A percentile compares a stretch with the other conserved stretches of the same genome.
These are phyloP conservation scores for Pythium plurisporium DNA, from an alignment of 352 stramenopile genomes.

Conservation along the genomic window DNA sequence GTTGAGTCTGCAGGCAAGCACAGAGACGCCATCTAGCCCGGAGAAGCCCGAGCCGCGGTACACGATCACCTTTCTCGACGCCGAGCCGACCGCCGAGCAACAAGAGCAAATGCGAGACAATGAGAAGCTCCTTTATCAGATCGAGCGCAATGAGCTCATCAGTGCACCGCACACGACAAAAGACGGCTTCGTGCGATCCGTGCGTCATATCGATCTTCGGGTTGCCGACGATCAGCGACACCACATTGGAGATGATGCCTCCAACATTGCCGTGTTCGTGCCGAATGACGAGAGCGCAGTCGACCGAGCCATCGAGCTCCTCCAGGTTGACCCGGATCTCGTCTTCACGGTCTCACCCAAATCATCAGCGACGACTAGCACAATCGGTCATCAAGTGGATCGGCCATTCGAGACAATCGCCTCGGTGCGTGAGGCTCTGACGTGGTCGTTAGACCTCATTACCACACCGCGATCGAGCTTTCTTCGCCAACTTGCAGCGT, in stretches of 20 bases:
- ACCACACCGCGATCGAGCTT: conserved; percentile 59
- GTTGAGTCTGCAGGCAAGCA: conserved; percentile 39
- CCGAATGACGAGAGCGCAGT: conserved; percentile 52
- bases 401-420: conserved; percentile 55
- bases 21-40: conserved; percentile 14
- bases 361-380: neutral
- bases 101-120: conserved; percentile 30
- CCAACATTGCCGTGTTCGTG: conserved; percentile 78
- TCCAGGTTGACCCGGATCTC: conserved; percentile 52
- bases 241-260: conserved; percentile 50
- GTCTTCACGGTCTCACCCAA: conserved; percentile 37
- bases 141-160: conserved; percentile 56
- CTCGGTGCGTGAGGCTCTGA: conserved; percentile 61
- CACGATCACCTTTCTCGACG: conserved; percentile 42
- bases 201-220: conserved; percentile 64
- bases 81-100: conserved; percentile 18
- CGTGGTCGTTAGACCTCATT: conserved; percentile 71
- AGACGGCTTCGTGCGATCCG: conserved; percentile 51
- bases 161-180: conserved; percentile 48
- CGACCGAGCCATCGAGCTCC: conserved; percentile 40
- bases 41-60: conserved; percentile 38
- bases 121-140: conserved; percentile 40
- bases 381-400: neutral
- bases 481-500: conserved; percentile 53
- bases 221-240: conserved; percentile 43